Percentiles rank a stretch among this genome's conserved stretches.
phyloP scores from a whole-genome alignment of 331 rosid species.

The Pyrus hybrid region DNA sequence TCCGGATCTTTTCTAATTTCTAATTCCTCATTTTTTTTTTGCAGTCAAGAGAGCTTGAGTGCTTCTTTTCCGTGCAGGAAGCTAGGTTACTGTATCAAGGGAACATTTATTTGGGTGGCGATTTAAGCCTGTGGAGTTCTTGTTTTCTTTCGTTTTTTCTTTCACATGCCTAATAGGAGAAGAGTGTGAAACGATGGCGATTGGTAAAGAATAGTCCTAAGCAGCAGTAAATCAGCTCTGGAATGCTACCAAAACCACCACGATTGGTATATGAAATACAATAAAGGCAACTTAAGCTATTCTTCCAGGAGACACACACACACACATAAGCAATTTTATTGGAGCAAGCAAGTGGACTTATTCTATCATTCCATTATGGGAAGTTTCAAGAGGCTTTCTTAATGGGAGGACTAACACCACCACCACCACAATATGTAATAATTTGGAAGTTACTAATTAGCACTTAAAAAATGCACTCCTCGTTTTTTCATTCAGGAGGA shows the following conservation, averaged over 20 bases:
- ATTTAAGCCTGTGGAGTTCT: neutral
- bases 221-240: neutral
- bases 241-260: neutral
- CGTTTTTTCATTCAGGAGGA: too few species aligned
- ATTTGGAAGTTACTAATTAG: neutral
- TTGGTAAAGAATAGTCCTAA: neutral
- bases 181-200: neutral
- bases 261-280: neutral
- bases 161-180: neutral
- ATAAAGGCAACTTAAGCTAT: neutral
- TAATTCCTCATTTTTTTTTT: too few species aligned
- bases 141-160: neutral
- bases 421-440: conserved; percentile 17
- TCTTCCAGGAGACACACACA: neutral
- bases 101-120: neutral
- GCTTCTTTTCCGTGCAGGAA: neutral
- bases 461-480: too few species aligned
- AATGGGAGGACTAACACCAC: conserved; percentile 21
- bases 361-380: conserved; percentile 13
- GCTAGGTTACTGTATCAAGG: neutral
- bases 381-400: conserved; percentile 15
- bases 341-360: conserved; percentile 23
- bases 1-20: too few species aligned
- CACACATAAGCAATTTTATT: neutral
- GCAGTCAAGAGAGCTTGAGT: neutral